Percentiles rank a stretch among this genome's conserved stretches.
phyloP scores from a whole-genome alignment of 345 rosid species.

The Crucihimalaya himalaica region DNA sequence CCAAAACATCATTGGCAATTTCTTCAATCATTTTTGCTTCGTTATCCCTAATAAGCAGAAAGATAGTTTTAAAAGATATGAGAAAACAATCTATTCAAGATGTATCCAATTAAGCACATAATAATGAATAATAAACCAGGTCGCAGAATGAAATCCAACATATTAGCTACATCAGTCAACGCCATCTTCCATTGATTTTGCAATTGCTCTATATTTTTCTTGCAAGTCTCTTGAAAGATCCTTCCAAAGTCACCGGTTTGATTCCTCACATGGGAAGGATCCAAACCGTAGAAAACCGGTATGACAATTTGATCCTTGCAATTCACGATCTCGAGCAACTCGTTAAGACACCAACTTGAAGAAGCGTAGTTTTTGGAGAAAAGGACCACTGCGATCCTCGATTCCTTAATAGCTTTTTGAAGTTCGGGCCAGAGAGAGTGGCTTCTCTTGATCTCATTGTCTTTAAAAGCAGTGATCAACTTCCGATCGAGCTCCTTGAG shows the following conservation, averaged over 20 bases:
- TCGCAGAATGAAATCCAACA: background rate
- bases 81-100: background rate
- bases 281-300: no score
- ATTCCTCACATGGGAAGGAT: conserved; percentile 12
- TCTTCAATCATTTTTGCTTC: background rate
- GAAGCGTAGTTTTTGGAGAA: background rate
- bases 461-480: background rate
- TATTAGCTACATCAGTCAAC: background rate
- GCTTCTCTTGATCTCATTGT: background rate
- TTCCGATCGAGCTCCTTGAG: background rate
- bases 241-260: background rate
- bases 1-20: background rate
- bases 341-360: no score
- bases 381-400: background rate
- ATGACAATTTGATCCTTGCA: no score
- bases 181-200: background rate
- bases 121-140: background rate
- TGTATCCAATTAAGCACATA: background rate
- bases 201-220: background rate
- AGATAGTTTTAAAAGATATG: background rate
- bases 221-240: background rate
- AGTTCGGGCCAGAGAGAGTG: background rate
- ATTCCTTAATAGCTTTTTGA: background rate
- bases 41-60: background rate
- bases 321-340: no score